Percentiles rank a stretch among this genome's conserved stretches.
Evolutionary conservation across 2,329 filamentous ascomycete genomes (phyloP).

Genomic region (Colletotrichum sansevieriae): DNA sequence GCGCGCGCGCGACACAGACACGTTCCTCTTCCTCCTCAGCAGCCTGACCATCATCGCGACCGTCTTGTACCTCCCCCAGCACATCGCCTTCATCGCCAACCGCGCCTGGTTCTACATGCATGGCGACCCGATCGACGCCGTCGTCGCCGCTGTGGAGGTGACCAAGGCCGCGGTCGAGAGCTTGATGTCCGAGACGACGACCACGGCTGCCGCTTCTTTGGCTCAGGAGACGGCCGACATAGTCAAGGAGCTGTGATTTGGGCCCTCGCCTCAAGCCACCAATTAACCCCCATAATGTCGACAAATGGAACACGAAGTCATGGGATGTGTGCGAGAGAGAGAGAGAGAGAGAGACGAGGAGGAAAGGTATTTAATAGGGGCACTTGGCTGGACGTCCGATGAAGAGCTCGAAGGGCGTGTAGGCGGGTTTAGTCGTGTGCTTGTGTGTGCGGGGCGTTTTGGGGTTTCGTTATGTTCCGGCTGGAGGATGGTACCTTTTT

Average conservation of each 20-base stretch:
- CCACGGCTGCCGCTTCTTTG: conserved; percentile 28
- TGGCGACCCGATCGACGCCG: conserved; percentile 76
- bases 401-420: conserved; percentile 41
- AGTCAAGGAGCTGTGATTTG: conserved; percentile 54
- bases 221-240: conserved; percentile 46
- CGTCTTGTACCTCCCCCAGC: conserved; percentile 93
- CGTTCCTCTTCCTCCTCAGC: conserved; percentile 89
- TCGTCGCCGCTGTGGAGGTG: conserved; percentile 64
- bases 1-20: conserved; percentile 68
- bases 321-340: conserved; percentile 14
- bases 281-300: neutral
- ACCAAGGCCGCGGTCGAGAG: conserved; percentile 55
- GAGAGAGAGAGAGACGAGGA: neutral
- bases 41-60: conserved; percentile 88
- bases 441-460: conserved; percentile 23
- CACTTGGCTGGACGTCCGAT: conserved; percentile 28
- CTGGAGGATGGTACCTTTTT: conserved; percentile 32
- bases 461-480: conserved; percentile 15
- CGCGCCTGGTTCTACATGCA: conserved; percentile 96
- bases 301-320: conserved; percentile 20
- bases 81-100: conserved; percentile 83
- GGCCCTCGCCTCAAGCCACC: neutral
- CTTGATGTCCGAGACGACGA: conserved; percentile 43
- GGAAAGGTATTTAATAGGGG: conserved; percentile 11
- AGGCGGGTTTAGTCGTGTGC: neutral